Base-by-base conservation (phyloP, 106 monocot genomes). In the Acorus calamus region DNA sequence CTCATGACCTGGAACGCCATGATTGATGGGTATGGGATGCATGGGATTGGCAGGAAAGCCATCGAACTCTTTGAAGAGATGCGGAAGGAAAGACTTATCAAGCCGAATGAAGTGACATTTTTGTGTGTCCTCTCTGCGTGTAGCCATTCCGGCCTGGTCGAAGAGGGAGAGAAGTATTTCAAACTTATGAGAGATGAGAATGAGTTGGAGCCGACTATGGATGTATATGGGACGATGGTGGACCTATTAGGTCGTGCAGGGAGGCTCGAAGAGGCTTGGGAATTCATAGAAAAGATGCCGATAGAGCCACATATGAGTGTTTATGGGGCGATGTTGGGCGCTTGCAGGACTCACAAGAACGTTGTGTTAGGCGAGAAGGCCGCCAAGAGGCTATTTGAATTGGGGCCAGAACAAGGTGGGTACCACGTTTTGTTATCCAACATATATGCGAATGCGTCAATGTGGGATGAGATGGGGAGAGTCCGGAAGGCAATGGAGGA, bases 1-100 rank as follows among this genome's bases (percentile, higher is more conserved):
- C 67, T 80, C 0, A 78, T 71, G 3, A 77, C 89, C 13, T 94
- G 93, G 89, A 94, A 86, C 49, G 78, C 89, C 2, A 94, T 94
- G 93, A 86, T 94, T 9, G 78, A 83, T 59, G 89, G 80, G 7
- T 89, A 86, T 54, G 83, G 89, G 4, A 73, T 76, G 3, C 74
- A 89, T 62, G 93, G 93, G 9, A 77, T 67, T 58, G 93, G 74
- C 0, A 54, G 52, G 6, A 61, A 49, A 50, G 79, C 83, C 5
- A 45, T 89, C 5, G 47, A 76, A 5, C 61, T 94, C 3, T 89
- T 94, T 51, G 78, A 89, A 56, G 69, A 73, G 67, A 94, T 94
- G 93, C 75, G 67, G 47, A 69, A 50, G 59, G 28, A 28, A 28
- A 67, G 76, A 45, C 44, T 60, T 57, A 60, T 83, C 3, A 68